Conservation (phyloP, 2,329 filamentous ascomycete genomes). For the Camptophora hylomeconis region DNA sequence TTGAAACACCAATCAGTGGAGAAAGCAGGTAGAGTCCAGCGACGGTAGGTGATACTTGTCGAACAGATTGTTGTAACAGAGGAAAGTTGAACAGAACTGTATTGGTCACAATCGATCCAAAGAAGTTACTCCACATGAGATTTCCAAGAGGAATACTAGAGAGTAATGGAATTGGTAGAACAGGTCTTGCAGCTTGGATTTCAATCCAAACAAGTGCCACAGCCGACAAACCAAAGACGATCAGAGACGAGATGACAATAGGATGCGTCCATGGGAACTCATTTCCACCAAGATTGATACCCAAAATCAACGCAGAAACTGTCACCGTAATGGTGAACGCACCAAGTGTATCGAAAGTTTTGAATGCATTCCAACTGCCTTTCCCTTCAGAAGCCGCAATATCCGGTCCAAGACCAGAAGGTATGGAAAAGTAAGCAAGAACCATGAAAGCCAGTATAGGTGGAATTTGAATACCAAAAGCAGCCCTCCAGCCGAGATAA, state of each 20-base stretch:
- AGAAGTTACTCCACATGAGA: constrained; percentile 43
- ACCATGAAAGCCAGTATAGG: constrained; percentile 32
- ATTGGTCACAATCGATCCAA: constrained; percentile 36
- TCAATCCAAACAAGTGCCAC: constrained; percentile 42
- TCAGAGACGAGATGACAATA: constrained; percentile 40
- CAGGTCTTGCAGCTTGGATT: constrained; percentile 37
- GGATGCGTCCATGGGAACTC: constrained; percentile 50
- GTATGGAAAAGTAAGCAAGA: constrained; percentile 31
- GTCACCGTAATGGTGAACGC: constrained; percentile 40
- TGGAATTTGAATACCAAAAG: constrained; percentile 51
- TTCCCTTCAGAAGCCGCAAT: constrained; percentile 31
- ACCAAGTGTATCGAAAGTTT: constrained; percentile 44
- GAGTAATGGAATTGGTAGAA: constrained; percentile 48
- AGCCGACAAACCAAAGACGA: constrained; percentile 35
- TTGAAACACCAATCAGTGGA: constrained; percentile 37
- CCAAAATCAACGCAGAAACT: constrained; percentile 44
- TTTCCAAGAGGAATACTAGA: constrained; percentile 40
- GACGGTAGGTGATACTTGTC: constrained; percentile 49
- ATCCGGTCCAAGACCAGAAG: constrained; percentile 36
- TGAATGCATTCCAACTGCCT: constrained; percentile 36
- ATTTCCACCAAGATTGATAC: constrained; percentile 52
- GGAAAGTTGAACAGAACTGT: constrained; percentile 52
- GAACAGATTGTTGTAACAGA: constrained; percentile 57
- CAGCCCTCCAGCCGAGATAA: constrained; percentile 59
- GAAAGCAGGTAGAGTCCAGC: constrained; percentile 57